A percentile compares a stretch with the other conserved stretches of the same genome.
Evolutionary conservation across 805 yeast genomes (phyloP).

Genomic region (Saccharomyces mikatae): DNA sequence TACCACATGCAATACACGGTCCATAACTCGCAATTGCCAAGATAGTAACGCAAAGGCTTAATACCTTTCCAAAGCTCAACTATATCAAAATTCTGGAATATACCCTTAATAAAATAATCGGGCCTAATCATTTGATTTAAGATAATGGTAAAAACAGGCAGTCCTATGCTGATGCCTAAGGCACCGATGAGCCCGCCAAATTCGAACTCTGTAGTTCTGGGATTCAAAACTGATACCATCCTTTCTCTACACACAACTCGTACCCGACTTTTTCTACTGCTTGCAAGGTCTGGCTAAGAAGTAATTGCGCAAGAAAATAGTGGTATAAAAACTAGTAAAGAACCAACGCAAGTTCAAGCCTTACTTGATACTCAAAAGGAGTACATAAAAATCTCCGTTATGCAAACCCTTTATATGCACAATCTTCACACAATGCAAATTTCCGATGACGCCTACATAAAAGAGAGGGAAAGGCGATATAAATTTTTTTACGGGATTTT

Average conservation of each 20-base stretch:
- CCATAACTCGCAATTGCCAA: constrained; percentile 47
- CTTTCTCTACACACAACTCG: neutral
- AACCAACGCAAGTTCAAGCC: neutral
- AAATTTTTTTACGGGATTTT: neutral
- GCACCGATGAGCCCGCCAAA: constrained; percentile 79
- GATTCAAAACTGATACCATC: constrained; percentile 42
- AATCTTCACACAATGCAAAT: neutral
- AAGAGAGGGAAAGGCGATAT: neutral
- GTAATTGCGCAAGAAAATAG: neutral
- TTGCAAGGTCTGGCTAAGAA: neutral
- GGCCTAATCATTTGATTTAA: constrained; percentile 60
- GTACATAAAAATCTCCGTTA: neutral
- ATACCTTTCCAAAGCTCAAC: constrained; percentile 32
- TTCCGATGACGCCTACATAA: neutral
- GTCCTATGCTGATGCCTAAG: constrained; percentile 48
- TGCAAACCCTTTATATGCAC: neutral
- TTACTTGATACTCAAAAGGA: neutral
- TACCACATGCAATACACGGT: constrained; percentile 68
- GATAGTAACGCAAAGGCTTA: constrained; percentile 25
- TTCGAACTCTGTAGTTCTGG: constrained; percentile 61
- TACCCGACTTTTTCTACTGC: neutral
- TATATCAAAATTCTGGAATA: constrained; percentile 34
- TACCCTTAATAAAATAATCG: constrained; percentile 44
- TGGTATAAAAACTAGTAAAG: neutral
- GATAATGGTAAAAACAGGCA: constrained; percentile 56